Evolutionary conservation across 1,139 yeast genomes (phyloP), one percentile per base, ranked within the genome.

Genomic region (Suhomyces anneliseae): DNA sequence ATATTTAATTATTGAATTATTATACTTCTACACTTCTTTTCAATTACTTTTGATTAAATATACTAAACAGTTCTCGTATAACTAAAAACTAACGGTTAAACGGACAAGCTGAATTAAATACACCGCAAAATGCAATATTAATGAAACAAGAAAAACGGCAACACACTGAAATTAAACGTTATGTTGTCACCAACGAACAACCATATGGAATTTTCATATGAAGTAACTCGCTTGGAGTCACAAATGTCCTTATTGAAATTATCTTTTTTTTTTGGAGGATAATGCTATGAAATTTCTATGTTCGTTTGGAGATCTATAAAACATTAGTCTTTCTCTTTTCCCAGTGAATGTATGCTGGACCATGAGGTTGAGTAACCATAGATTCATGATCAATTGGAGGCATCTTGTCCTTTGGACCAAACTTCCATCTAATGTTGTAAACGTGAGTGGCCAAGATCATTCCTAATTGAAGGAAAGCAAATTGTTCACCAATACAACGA

Each of bases 401-500:
- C 33, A 90, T 73, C 39, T 74, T 68, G 27, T 55, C 54, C 40
- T 82, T 85, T 29, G 69, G 70, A 36, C 84, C 82, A 51, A 83
- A 76, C 40, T 77, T 76, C 97, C 97, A 92, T 65, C 78, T 85
- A 65, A 88, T 70, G 54, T 87, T 84, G 67, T 87, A 87, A 34
- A 92, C 81, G 65, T 77, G 87, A 24, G 90, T 81, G 35, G 90
- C 74, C 64, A 95, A 75, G 52, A 93, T 78, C 47, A 95, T 85
- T 47, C 97, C 97, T 59, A 93, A 81, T 74, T 93, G 99, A 56
- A 87, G 85, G 68, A 86, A 90, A 39, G 99, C 99, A 74, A 93
- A 93, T 66, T 92, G 98, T 72, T 93, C 99, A 62, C 99, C 99
- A 63, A 93, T 90, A 74, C 99, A 93, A 74, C 99, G 87, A 69